Evolutionary conservation across 345 rosid species (phyloP).

Genomic region (Viola odorata): DNA sequence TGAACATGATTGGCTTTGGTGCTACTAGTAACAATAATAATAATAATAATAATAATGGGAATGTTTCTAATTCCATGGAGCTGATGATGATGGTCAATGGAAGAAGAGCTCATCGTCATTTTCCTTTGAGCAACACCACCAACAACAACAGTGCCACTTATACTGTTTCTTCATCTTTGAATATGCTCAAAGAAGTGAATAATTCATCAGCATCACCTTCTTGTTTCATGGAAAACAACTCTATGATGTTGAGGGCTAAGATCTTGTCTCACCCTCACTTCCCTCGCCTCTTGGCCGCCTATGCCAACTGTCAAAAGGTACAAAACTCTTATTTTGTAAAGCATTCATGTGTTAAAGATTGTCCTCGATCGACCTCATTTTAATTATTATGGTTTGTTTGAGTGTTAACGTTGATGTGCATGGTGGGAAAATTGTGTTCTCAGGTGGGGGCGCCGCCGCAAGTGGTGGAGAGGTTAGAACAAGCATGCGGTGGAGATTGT

Average conservation of each 20-base stretch:
- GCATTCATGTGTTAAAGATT: not conserved
- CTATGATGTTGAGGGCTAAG: constrained; percentile 48
- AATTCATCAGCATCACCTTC: too few species aligned
- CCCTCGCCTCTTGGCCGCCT: constrained; percentile 85
- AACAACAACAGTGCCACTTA: not conserved
- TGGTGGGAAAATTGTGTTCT: not conserved
- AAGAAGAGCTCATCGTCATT: too few species aligned
- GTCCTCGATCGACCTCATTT: too few species aligned
- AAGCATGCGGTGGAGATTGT: constrained; percentile 48
- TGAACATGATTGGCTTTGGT: too few species aligned
- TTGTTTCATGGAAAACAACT: constrained; percentile 57
- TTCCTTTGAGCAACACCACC: constrained; percentile 3
- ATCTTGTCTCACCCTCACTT: constrained; percentile 99
- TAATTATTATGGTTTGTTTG: too few species aligned
- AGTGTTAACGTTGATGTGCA: too few species aligned
- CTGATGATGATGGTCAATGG: too few species aligned
- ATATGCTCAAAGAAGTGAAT: too few species aligned
- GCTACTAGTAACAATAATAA: too few species aligned
- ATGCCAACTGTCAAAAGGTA: constrained; percentile 94
- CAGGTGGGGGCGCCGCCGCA: constrained; percentile 98
- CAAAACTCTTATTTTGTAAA: not conserved
- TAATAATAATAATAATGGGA: too few species aligned
- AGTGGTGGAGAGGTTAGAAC: constrained; percentile 74
- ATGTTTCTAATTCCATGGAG: too few species aligned
- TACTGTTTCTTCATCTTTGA: too few species aligned